Base-by-base conservation (phyloP, 495 filamentous ascomycete genomes). In the Annulohypoxylon nitens region DNA sequence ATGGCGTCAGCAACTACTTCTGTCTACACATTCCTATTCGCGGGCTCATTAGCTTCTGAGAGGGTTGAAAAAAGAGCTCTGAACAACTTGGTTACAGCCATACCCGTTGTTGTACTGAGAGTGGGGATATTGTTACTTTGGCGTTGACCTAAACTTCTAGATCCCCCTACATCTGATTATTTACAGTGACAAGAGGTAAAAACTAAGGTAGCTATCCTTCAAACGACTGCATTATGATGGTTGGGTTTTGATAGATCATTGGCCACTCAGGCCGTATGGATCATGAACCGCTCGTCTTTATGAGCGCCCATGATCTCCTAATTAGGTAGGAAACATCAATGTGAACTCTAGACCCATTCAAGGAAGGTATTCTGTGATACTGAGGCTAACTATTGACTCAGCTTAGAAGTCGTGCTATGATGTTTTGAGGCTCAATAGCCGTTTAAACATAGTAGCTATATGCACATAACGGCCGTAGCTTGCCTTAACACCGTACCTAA, bases 1-100 rank as follows among this genome's bases (percentile, higher is more conserved):
- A 51, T 65, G 62, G 23, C 62, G 62, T 20, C 62, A 65, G 50
- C 51, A n/a, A 37, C 18, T 50, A 12, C 1, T 33, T 8, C 20
- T 11, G 14, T n/a, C 4, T 33, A 18, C 34, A 10, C 12, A 16
- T 58, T 58, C 11, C 7, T 23, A 50, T 23, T 50, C 16, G 45
- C 12, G 20, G 20, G 10, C 2, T 23, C 20, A 50, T 7, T 9
- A 54, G 20, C 2, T 4, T 12, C 3, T 25, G 20, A 10, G 37
- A 25, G 18, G 9, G 3, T 6, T 12, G 14, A 25, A n/a, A 50
- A 18, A 23, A 50, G 23, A 3, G 16, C 50, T 26, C 50, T 11
- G n/a, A 4, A 33, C 10, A 30, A 10, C 0, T 55, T 34, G 26
- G 14, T 34, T 55, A 33, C 51, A 33, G 25, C 23, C 47, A 26